These are phyloP conservation scores for Ogataea trehalophila DNA, from an alignment of 805 yeast species.

Conservation along the genomic window DNA sequence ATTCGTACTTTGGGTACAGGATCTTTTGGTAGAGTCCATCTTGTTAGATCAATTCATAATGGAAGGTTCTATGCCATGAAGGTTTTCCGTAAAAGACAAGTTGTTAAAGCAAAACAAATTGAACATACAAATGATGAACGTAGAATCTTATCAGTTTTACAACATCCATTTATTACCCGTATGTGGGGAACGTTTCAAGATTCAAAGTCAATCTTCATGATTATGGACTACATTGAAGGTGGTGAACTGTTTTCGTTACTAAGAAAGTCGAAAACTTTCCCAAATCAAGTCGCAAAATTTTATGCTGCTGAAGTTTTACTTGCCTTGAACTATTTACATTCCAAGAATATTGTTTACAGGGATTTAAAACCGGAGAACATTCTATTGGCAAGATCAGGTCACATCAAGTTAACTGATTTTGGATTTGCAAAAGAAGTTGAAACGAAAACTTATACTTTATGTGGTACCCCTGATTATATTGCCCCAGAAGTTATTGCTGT, in stretches of 20 bases:
- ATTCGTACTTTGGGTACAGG: slow-evolving; percentile 59
- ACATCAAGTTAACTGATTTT: slow-evolving; percentile 56
- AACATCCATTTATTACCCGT: slow-evolving; percentile 55
- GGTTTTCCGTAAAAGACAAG: slow-evolving; percentile 52
- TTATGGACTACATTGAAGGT: slow-evolving; percentile 63
- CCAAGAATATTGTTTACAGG: slow-evolving; percentile 53
- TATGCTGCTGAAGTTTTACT: slow-evolving; percentile 59
- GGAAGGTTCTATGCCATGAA: slow-evolving; percentile 58
- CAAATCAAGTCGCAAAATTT: slow-evolving; percentile 59
- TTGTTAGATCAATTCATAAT: slow-evolving; percentile 54
- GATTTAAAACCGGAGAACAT: slow-evolving; percentile 61
- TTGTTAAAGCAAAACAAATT: slow-evolving; percentile 58
- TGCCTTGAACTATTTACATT: slow-evolving; percentile 54
- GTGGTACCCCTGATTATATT: slow-evolving; percentile 63
- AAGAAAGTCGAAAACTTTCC: slow-evolving; percentile 55
- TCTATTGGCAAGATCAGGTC: slow-evolving; percentile 54
- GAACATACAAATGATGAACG: slow-evolving; percentile 63
- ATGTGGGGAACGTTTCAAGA: slow-evolving; percentile 69
- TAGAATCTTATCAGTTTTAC: slow-evolving; percentile 52
- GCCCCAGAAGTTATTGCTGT: slow-evolving; percentile 63
- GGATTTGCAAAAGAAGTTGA: slow-evolving; percentile 60
- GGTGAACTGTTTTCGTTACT: slow-evolving; percentile 55
- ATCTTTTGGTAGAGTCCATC: slow-evolving; percentile 56
- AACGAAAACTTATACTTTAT: slow-evolving; percentile 56
- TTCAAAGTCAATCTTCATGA: slow-evolving; percentile 52